phyloP scores from a whole-genome alignment of 1,284 basidiomycete genomes.

The Ceratobasidium sp. region DNA sequence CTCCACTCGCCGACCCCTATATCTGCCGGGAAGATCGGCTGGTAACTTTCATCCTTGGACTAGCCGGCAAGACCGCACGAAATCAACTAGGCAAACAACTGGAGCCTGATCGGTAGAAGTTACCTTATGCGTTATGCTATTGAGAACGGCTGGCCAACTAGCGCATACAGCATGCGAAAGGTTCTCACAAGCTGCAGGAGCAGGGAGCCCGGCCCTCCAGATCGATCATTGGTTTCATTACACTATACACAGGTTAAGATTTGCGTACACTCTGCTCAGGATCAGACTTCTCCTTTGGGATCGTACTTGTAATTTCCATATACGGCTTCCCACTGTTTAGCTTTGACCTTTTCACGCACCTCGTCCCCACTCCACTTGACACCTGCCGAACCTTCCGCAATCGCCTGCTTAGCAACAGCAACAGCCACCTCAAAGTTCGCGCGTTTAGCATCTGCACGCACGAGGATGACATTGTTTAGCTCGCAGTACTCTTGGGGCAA shows the following conservation, averaged over 20 bases:
- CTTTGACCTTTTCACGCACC: conserved; percentile 65
- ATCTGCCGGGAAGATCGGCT: no score
- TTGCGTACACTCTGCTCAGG: not conserved
- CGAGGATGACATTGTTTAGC: conserved; percentile 56
- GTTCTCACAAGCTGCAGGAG: no score
- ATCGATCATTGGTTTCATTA: no score
- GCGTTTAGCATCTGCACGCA: conserved; percentile 72
- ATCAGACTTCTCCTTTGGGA: conserved; percentile 61
- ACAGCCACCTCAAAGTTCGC: conserved; percentile 84
- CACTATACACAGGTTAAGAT: not conserved
- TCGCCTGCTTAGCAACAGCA: conserved; percentile 80
- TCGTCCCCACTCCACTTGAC: conserved; percentile 67
- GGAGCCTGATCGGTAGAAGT: no score
- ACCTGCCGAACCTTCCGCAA: conserved; percentile 74
- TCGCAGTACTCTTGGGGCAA: not conserved
- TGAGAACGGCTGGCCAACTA: no score
- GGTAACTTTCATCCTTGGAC: no score
- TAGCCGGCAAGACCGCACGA: no score
- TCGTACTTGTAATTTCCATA: conserved; percentile 77
- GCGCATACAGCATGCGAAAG: no score
- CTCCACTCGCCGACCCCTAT: no score
- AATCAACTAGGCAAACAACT: no score
- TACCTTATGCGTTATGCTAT: no score
- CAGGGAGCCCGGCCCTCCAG: no score
- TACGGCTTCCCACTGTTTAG: conserved; percentile 69